phyloP scores from a whole-genome alignment of 2,329 filamentous ascomycete species.

The Sporothrix inflata region DNA sequence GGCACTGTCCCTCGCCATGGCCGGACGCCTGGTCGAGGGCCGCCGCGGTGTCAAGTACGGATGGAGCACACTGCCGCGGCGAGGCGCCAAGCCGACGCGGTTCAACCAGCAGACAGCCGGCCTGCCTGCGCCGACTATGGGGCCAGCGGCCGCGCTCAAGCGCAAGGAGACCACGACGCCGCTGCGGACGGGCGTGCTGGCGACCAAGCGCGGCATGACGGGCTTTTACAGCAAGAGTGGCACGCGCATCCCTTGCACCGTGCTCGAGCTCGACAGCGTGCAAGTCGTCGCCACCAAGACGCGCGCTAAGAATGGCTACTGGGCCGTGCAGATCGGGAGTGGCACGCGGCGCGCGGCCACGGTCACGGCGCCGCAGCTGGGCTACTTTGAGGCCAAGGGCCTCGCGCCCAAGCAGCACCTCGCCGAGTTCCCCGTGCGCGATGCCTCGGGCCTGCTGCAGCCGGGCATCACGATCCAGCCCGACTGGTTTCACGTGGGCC shows the following conservation, averaged over 20 bases:
- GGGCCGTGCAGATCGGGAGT: slow-evolving; percentile 84
- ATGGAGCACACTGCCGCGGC: slow-evolving; percentile 57
- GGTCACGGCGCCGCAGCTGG: slow-evolving; percentile 78
- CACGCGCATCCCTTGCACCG: slow-evolving; percentile 80
- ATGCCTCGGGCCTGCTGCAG: slow-evolving; percentile 70
- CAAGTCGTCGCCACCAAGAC: slow-evolving; percentile 90
- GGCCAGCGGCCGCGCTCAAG: slow-evolving; percentile 63
- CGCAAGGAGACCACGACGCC: slow-evolving; percentile 63
- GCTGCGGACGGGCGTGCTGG: slow-evolving; percentile 78
- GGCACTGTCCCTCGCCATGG: background rate
- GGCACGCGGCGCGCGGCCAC: slow-evolving; percentile 76
- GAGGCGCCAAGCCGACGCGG: slow-evolving; percentile 56
- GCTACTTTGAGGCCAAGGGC: slow-evolving; percentile 82
- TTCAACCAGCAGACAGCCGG: slow-evolving; percentile 64
- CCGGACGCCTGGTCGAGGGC: slow-evolving; percentile 27
- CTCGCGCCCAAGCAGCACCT: slow-evolving; percentile 83
- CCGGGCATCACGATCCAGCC: slow-evolving; percentile 77
- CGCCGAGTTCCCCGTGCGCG: slow-evolving; percentile 83
- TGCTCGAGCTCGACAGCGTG: slow-evolving; percentile 90
- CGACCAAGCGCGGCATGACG: slow-evolving; percentile 94
- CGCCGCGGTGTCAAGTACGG: slow-evolving; percentile 60
- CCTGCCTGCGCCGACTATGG: slow-evolving; percentile 59
- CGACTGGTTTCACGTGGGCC: slow-evolving; percentile 89
- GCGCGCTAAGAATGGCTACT: slow-evolving; percentile 80
- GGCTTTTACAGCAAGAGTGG: slow-evolving; percentile 82